Base-by-base conservation (phyloP, 2,329 filamentous ascomycete species). In the Fusarium acutatum region DNA sequence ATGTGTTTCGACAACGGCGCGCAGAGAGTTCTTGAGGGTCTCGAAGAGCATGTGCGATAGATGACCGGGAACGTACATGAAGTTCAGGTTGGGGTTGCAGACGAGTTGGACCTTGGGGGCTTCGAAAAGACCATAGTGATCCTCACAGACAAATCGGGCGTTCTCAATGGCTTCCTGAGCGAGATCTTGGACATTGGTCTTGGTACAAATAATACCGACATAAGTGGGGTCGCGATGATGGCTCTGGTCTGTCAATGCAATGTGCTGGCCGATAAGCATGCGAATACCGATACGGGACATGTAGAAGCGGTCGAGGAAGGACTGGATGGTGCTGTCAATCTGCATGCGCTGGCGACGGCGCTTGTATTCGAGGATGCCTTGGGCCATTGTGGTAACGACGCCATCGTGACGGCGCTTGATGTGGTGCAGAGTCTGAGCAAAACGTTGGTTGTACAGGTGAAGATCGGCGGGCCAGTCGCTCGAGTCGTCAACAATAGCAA, bases 41-140 rank as follows among this genome's bases (percentile, higher is more conserved):
- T 99, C 96, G 83, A 99, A 99, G 58, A 99, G 92, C 96, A 99
- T 99, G 85, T 99, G 96, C 76, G 95, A 97, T 82, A 99, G 82
- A 84, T 99, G 96, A n/a, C 96, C 96, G 1, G 96, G 96, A 60
- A 99, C 96, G 81, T 99, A 99, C 96, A 99, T 99, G 85, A 99
- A 99, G 86, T 97, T 93, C 79, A 99, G 88, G 82, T 97, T 92
- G 24, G 94, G 93, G 79, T 95, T 95, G 87, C 96, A 99, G 69
- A 99, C 94, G 64, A 99, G 92, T 84, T 98, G 95, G 75, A 99
- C 93, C 83, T 97, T 97, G 63, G 96, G 96, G 14, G 96, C 95
- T 80, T 98, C 96, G 79, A 98, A 99, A 17, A 99, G 87, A 70
- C 96, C 96, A 81, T 98, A 99, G 84, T 98, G 96, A 81, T 98